Base-by-base conservation (phyloP, 768 basidiomycete species). In the Mycena filopes region DNA sequence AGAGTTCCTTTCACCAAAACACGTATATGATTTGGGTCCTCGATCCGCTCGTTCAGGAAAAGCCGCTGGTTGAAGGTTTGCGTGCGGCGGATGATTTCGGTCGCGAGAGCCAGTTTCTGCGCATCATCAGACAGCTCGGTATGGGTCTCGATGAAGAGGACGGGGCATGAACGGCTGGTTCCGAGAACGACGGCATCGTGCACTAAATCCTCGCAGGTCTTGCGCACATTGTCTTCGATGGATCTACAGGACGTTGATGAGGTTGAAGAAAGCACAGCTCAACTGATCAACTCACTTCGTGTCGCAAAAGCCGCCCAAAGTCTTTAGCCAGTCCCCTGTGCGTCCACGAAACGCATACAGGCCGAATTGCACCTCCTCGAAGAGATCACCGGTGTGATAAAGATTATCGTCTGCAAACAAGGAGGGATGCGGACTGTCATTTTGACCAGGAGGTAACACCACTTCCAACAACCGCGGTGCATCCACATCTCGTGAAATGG, bases 241-340 rank as follows among this genome's bases (percentile, higher is more conserved):
- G 36, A 53, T 21, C 51, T 53, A 20, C 10, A 12, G 21, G 51
- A 23, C 16, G n/a, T 23, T 20, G n/a, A 51, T 21, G 7, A 20
- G 29, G 16, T 4, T 38, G 11, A 20, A 4, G 8, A 36, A 5
- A n/a, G 20, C 29, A n/a, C 31, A 12, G n/a, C n/a, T 8, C 13
- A 51, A 13, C 10, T n/a, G 49, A n/a, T n/a, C n/a, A 51, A 62
- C 65, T 36, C 31, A 69, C 72, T 66, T 69, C 8, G 71, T 71
- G 60, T 72, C 70, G 23, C 66, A 57, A 57, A 72, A 71, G 11
- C 60, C 66, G 23, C 47, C 43, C 5, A 43, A 57, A 36, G 64
- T 67, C 59, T 69, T 68, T 57, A 72, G 66, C 71, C 70, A 72
- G 56, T 72, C 73, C 16, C 62, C 67, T 6, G 67, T 58, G 23